Evolutionary conservation across 1,284 basidiomycete genomes (phyloP).

Genomic region (Sanghuangporus baumii): DNA sequence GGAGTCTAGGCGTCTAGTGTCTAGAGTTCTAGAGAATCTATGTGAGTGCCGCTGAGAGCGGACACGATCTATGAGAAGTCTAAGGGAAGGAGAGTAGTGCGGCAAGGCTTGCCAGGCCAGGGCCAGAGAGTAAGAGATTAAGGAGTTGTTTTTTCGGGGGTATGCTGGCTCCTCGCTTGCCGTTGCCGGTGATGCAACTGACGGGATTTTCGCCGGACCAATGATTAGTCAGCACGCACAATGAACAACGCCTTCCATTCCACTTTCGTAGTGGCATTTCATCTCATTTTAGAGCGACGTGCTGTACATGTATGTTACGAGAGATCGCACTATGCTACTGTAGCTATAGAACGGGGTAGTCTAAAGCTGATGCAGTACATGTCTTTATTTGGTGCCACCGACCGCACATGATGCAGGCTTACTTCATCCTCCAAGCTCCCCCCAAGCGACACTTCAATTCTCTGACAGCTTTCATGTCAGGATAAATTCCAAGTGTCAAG

Average conservation of each 20-base stretch:
- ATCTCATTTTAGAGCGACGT: neutral
- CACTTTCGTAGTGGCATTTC: neutral
- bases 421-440: conserved; percentile 47
- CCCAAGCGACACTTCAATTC: conserved; percentile 69
- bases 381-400: conserved; percentile 94
- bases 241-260: neutral
- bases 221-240: neutral
- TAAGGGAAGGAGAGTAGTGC: neutral
- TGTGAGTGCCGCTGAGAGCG: neutral
- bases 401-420: conserved; percentile 76
- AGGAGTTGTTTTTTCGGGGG: neutral
- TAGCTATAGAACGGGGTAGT: conserved; percentile 59
- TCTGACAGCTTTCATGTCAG: conserved; percentile 37
- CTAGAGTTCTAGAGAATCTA: neutral
- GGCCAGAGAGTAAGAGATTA: neutral
- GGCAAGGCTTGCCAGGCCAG: conserved; percentile 1
- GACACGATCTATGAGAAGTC: conserved; percentile 3
- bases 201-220: neutral
- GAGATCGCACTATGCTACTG: conserved; percentile 26
- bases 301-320: neutral
- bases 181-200: neutral
- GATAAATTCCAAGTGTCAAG: neutral
- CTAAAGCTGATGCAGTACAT: conserved; percentile 98
- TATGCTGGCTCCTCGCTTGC: neutral
- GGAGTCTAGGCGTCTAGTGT: conserved; percentile 5